phyloP scores from a whole-genome alignment of 179 eudicot genomes.

The Carnegiea gigantea region DNA sequence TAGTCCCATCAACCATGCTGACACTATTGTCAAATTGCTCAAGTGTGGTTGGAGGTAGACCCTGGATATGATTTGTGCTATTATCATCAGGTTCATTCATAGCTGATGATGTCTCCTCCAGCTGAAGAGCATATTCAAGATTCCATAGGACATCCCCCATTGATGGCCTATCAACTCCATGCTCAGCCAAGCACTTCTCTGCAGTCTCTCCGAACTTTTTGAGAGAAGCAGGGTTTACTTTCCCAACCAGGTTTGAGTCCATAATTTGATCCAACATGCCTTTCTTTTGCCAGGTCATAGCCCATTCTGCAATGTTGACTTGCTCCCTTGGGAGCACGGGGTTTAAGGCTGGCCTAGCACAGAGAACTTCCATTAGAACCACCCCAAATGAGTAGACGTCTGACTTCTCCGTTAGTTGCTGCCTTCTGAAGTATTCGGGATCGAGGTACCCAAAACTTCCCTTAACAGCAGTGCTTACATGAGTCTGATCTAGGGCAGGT shows the following conservation, averaged over 20 bases:
- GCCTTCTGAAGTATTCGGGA: conserved; percentile 92
- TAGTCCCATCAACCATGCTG: conserved; percentile 54
- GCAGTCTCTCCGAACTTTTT: conserved; percentile 88
- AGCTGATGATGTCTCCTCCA: conserved; percentile 83
- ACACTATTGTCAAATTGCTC: conserved; percentile 72
- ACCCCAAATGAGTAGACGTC: conserved; percentile 96
- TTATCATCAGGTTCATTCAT: conserved; percentile 81
- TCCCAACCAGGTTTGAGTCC: conserved; percentile 61
- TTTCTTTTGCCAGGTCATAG: conserved; percentile 89
- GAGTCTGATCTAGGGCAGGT: conserved; percentile 83
- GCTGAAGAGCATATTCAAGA: conserved; percentile 86
- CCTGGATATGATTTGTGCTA: conserved; percentile 83
- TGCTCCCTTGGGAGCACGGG: conserved; percentile 89
- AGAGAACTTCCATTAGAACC: conserved; percentile 86
- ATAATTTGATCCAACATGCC: conserved; percentile 85
- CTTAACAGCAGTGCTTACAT: conserved; percentile 91
- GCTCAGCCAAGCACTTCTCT: conserved; percentile 81
- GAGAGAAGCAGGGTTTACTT: conserved; percentile 69
- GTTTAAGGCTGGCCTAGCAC: conserved; percentile 82
- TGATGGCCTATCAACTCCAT: conserved; percentile 88
- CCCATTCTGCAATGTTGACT: conserved; percentile 94
- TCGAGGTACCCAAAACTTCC: conserved; percentile 94
- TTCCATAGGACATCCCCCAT: conserved; percentile 97
- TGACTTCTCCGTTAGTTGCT: conserved; percentile 86
- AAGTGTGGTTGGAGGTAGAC: conserved; percentile 49